phyloP scores from a whole-genome alignment of 306 rosid genomes.

The Parietaria judaica region DNA sequence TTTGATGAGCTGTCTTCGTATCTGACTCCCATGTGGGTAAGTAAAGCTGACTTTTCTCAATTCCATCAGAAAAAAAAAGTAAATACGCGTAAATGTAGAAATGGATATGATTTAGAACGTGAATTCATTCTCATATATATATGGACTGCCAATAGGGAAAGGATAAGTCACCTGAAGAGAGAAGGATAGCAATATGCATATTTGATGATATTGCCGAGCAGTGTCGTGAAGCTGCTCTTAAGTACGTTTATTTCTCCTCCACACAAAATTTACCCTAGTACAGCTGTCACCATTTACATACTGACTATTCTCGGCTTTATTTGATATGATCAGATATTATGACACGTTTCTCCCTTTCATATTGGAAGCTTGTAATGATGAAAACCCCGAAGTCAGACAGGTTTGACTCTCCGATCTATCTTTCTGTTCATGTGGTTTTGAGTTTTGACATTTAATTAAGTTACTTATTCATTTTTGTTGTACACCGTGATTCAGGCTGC shows the following conservation, averaged over 20 bases:
- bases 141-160: conserved; percentile 50
- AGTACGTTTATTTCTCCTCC: conserved; percentile 24
- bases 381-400: conserved; percentile 92
- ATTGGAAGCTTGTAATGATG: conserved; percentile 97
- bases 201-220: conserved; percentile 98
- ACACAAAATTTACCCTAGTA: background rate
- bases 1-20: conserved; percentile 86
- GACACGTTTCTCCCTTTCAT: conserved; percentile 88
- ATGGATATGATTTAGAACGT: too few relatives aligned
- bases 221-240: conserved; percentile 91
- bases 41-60: conserved; percentile 14
- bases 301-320: background rate
- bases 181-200: conserved; percentile 97
- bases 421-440: conserved; percentile 5
- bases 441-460: background rate
- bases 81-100: too few relatives aligned
- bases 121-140: background rate
- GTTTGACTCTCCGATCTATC: conserved; percentile 33
- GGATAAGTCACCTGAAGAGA: conserved; percentile 95
- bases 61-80: too few relatives aligned
- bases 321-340: conserved; percentile 62
- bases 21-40: conserved; percentile 99
- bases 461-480: conserved; percentile 9
- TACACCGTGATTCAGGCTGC: conserved; percentile 61
- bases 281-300: conserved; percentile 7